phyloP scores from a whole-genome alignment of 1,139 yeast genomes.

The Sugiyamaella sp. region DNA sequence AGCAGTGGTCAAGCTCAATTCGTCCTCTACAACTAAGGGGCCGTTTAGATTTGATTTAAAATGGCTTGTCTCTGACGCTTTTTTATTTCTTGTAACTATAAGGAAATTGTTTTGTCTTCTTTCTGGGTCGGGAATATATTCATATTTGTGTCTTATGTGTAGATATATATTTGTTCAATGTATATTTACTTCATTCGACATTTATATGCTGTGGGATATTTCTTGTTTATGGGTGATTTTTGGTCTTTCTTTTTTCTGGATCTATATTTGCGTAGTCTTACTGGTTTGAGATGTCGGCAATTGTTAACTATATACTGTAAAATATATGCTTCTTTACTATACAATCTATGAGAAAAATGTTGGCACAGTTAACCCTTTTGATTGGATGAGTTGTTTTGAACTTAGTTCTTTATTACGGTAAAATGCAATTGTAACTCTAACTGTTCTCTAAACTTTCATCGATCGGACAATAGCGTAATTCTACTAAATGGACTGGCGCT shows the following conservation, averaged over 20 bases:
- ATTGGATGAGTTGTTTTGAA: too few species aligned
- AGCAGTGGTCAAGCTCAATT: conserved; percentile 77
- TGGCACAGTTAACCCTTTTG: too few species aligned
- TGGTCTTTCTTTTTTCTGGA: neutral
- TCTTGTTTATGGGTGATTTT: conserved; percentile 11
- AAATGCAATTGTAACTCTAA: neutral
- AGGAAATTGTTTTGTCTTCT: conserved; percentile 9
- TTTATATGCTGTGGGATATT: neutral
- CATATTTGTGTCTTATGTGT: conserved; percentile 1
- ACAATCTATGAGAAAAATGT: too few species aligned
- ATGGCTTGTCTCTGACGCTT: neutral
- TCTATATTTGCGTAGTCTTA: neutral
- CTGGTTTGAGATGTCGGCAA: conserved; percentile 6
- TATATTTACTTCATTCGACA: neutral
- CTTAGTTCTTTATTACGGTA: too few species aligned
- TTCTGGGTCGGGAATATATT: conserved; percentile 16
- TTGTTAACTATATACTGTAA: conserved; percentile 2
- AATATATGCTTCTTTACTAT: conserved; percentile 16
- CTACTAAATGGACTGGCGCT: conserved; percentile 34
- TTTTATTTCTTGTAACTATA: conserved; percentile 12
- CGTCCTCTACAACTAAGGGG: conserved; percentile 53
- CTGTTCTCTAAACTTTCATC: conserved; percentile 12
- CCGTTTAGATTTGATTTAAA: neutral
- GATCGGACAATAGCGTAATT: conserved; percentile 30
- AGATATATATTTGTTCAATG: conserved; percentile 5